phyloP scores from a whole-genome alignment of 148 eudicot genomes.

The Talinum fruticosum region DNA sequence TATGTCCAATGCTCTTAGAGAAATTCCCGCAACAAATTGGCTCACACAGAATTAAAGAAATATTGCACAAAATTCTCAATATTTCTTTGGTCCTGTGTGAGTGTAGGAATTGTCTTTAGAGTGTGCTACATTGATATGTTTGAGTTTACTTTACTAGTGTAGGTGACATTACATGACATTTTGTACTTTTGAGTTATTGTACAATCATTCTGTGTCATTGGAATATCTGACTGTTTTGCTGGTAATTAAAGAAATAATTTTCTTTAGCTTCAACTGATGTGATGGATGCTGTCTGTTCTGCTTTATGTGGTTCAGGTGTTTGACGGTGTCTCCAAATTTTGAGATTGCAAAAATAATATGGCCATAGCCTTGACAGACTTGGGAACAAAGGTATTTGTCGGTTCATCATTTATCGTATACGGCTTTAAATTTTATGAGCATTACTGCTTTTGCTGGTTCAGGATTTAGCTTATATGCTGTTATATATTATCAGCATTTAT shows the following conservation, averaged over 20 bases:
- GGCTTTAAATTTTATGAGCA: not conserved
- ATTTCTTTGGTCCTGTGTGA: too few relatives aligned
- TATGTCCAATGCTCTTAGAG: not conserved
- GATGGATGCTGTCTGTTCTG: not conserved
- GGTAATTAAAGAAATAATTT: not conserved
- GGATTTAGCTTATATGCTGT: slow-evolving; percentile 17
- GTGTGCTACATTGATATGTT: too few relatives aligned
- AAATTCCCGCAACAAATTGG: too few relatives aligned
- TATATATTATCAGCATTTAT: too few relatives aligned
- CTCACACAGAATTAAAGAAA: too few relatives aligned
- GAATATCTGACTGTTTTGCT: not conserved
- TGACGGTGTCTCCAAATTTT: slow-evolving; percentile 97
- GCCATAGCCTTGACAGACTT: slow-evolving; percentile 97
- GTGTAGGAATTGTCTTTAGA: too few relatives aligned
- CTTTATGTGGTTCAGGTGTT: slow-evolving; percentile 58
- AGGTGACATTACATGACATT: not conserved
- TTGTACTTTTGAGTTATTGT: slow-evolving; percentile 6
- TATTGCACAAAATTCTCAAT: too few relatives aligned
- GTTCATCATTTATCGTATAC: slow-evolving; percentile 7
- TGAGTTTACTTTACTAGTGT: not conserved
- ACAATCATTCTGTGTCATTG: not conserved
- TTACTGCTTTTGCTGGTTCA: slow-evolving; percentile 9
- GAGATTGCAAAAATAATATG: slow-evolving; percentile 99
- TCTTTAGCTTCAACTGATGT: not conserved
- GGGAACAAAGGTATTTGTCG: slow-evolving; percentile 78